Evolutionary conservation across 78 protist species (phyloP).

Genomic region (Dictyostelium citrinum): DNA sequence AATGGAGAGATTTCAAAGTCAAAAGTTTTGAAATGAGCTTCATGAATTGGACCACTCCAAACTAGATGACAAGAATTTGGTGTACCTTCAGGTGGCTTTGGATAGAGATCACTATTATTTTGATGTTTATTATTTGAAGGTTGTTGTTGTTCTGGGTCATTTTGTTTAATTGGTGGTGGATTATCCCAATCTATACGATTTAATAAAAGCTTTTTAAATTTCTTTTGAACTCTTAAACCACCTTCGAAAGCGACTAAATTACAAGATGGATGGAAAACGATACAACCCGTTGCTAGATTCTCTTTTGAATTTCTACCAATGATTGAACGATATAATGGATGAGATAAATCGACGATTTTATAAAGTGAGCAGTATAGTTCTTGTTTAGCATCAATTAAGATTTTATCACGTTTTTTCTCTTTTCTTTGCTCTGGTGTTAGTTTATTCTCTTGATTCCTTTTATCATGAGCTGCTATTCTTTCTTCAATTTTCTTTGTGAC

Average conservation of each 20-base stretch:
- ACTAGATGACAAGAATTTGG: conserved; percentile 36
- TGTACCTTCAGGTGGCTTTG: background rate
- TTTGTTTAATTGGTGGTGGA: conserved; percentile 34
- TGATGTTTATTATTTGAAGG: background rate
- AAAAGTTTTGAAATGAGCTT: conserved; percentile 21
- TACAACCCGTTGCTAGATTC: conserved; percentile 6
- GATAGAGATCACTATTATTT: background rate
- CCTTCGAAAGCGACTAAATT: conserved; percentile 50
- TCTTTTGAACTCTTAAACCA: conserved; percentile 26
- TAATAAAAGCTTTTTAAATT: conserved; percentile 34
- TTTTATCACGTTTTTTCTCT: conserved; percentile 47
- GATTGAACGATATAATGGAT: conserved; percentile 58
- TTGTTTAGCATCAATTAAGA: conserved; percentile 23
- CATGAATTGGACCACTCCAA: conserved; percentile 74
- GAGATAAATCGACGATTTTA: conserved; percentile 52
- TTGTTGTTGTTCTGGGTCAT: background rate
- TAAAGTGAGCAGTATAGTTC: conserved; percentile 18
- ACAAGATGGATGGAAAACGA: background rate
- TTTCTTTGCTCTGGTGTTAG: conserved; percentile 64
- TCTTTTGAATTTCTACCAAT: conserved; percentile 12
- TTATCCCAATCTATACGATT: conserved; percentile 52
- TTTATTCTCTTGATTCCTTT: conserved; percentile 29
- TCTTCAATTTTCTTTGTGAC: conserved; percentile 48
- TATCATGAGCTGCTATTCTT: conserved; percentile 12
- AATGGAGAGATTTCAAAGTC: background rate